Base-by-base conservation (phyloP, 2,329 filamentous ascomycete species). In the Leptoxyphium fumago region DNA sequence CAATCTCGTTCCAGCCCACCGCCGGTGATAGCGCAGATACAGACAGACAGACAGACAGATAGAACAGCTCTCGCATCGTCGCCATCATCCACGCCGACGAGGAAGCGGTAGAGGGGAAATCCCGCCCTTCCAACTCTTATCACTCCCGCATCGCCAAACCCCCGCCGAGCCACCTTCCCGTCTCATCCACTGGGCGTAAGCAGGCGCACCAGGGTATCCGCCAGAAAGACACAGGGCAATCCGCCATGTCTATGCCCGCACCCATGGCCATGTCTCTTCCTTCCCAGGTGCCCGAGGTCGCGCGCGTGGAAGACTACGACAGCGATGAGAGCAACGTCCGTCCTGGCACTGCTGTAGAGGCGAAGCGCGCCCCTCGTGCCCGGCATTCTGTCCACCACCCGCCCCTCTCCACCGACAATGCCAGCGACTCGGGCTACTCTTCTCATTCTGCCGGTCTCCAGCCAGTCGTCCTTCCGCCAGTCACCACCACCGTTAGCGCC, bases 391-490 rank as follows among this genome's bases (percentile, higher is more conserved):
- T 52, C 59, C 52, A 39, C 44, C 41, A 47, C 46, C 17, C 46
- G 29, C 43, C 50, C 41, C 47, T 44, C 30, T 36, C 42, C 17
- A 29, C 42, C 38, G 45, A 46, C 34, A 63, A 65, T 55, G 68
- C 69, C 52, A 75, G 71, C 62, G 75, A 80, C 62, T 77, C 74
- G 51, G 75, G 75, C 54, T 78, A 78, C 65, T 77, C 73, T 50
- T 77, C 73, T 39, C 52, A 54, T 29, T 36, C 32, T 9, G 32
- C 13, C 15, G 32, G 32, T 15, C 32, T 36, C 9, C 32, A 36
- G 47, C 42, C 39, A 51, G 50, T 40, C 48, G 42, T 15, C 48
- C 42, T 9, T 42, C 41, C 34, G 29, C 43, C 41, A 44, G 39
- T 40, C 44, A 21, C 17, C 9, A n/a, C 17, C 34, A n/a, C 13